A percentile compares a stretch with the other conserved stretches of the same genome.
Evolutionary conservation across 805 yeast species (phyloP).

Genomic region (Scheffersomyces stipitis): DNA sequence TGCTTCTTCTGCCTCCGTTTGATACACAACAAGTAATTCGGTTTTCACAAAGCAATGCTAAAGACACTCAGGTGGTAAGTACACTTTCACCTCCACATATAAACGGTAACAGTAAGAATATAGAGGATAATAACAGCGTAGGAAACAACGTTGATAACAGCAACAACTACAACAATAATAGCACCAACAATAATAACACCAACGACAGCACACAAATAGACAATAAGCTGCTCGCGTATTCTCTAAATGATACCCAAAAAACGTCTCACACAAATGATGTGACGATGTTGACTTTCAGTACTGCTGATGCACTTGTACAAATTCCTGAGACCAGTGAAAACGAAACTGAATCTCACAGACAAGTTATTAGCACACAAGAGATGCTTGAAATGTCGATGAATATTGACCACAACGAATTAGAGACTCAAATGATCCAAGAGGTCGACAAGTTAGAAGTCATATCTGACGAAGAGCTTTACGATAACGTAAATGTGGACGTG

Average conservation of each 20-base stretch:
- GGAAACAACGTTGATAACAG: not conserved
- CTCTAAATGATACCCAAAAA: conserved; percentile 3
- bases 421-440: not conserved
- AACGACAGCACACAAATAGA: not conserved
- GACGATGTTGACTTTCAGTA: not conserved
- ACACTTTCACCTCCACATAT: too few relatives aligned
- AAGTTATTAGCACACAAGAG: conserved; percentile 34
- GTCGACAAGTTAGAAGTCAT: conserved; percentile 9
- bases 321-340: conserved; percentile 1
- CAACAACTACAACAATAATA: too few relatives aligned
- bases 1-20: not conserved
- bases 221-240: not conserved
- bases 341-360: conserved; percentile 23
- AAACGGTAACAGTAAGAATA: not conserved
- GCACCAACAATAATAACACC: not conserved
- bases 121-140: not conserved
- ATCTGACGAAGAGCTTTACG: conserved; percentile 8
- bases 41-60: too few relatives aligned
- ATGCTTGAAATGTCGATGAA: conserved; percentile 9
- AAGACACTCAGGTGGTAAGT: too few relatives aligned
- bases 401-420: conserved; percentile 1
- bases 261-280: not conserved
- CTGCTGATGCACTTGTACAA: conserved; percentile 6
- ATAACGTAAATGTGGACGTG: conserved; percentile 7
- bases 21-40: not conserved